Base-by-base conservation (phyloP, 352 stramenopile species). In the Pythium periplocum region DNA sequence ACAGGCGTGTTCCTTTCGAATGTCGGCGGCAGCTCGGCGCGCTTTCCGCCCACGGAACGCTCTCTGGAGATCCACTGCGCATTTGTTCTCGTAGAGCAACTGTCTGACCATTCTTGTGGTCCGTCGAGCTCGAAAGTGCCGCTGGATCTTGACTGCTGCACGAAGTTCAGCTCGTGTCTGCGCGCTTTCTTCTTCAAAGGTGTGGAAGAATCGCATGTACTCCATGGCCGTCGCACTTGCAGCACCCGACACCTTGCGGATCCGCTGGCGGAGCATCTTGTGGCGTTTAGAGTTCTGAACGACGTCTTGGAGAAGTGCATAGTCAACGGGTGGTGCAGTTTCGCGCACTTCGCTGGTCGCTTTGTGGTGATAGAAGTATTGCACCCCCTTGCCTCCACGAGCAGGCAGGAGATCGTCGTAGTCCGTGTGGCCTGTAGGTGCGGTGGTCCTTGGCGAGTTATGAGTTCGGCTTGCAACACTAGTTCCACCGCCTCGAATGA, bases 301-400 rank as follows among this genome's bases (percentile, higher is more conserved):
- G 4, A 86, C 69, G 31, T 90, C 76, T 58, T 90, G 83, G 10
- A 93, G 61, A 1, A 86, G 59, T 17, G 53, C 49, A 42, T 73
- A 82, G 56, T 90, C 61, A 35, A 90, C 75, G 0, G 72, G 68
- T 9, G 83, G 83, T 6, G 83, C 68, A 4, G 58, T 59, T 2
- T 57, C 40, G 0, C 77, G 69, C 7, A 83, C 43, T 26, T 90
- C 76, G 1, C 71, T 68, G 0, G 78, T 90, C 34, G 63, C 7
- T 0, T 74, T 75, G 48, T 87, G 77, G 55, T 82, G 72, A 61
- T 90, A 93, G 12, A 90, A 52, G 48, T 87, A 93, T 12, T 77
- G 47, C 17, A 70, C 51, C 39, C 49, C 58, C 31, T 36, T 48
- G 45, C 55, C 53, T 11, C n/a, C 48, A 48, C 43, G 49, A 32